These are phyloP conservation scores for Pseudocercospora macadamiae DNA, from an alignment of 2,329 filamentous ascomycete genomes.

Conservation along the genomic window DNA sequence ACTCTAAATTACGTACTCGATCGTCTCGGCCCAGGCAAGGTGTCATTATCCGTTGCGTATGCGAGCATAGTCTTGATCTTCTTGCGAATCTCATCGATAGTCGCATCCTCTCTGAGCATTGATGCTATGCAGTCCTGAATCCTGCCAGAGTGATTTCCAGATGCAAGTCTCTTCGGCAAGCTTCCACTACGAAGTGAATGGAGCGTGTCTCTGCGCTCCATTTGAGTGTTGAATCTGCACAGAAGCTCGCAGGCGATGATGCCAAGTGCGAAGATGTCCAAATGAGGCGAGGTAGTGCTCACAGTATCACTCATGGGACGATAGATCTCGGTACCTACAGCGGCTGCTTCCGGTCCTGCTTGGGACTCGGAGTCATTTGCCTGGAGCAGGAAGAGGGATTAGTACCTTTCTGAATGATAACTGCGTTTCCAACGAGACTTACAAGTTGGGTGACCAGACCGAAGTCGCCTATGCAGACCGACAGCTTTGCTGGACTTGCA, in stretches of 20 bases:
- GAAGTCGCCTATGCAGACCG: slow-evolving; percentile 68
- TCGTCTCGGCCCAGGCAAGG: background rate
- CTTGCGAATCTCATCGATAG: background rate
- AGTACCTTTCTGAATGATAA: too few relatives aligned
- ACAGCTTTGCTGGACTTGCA: slow-evolving; percentile 27
- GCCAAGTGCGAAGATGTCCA: slow-evolving; percentile 65
- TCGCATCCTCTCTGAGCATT: slow-evolving; percentile 9
- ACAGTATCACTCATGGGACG: slow-evolving; percentile 50
- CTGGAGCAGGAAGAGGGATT: too few relatives aligned
- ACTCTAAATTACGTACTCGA: background rate
- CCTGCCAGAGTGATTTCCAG: slow-evolving; percentile 11
- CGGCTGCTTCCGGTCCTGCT: slow-evolving; percentile 30
- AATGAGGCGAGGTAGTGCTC: slow-evolving; percentile 50
- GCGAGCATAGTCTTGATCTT: too few relatives aligned
- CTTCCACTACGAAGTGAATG: slow-evolving; percentile 32
- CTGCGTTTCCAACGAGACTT: too few relatives aligned
- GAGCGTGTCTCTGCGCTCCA: slow-evolving; percentile 45
- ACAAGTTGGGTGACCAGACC: slow-evolving; percentile 64
- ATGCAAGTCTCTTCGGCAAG: slow-evolving; percentile 19
- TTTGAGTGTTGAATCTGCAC: slow-evolving; percentile 53
- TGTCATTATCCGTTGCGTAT: too few relatives aligned
- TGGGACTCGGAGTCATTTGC: slow-evolving; percentile 32
- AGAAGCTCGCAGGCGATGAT: slow-evolving; percentile 66
- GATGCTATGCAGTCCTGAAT: slow-evolving; percentile 19
- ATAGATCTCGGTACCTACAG: slow-evolving; percentile 66